These are phyloP conservation scores for Madurella mycetomatis DNA, from an alignment of 2,329 filamentous ascomycete species.

Conservation along the genomic window DNA sequence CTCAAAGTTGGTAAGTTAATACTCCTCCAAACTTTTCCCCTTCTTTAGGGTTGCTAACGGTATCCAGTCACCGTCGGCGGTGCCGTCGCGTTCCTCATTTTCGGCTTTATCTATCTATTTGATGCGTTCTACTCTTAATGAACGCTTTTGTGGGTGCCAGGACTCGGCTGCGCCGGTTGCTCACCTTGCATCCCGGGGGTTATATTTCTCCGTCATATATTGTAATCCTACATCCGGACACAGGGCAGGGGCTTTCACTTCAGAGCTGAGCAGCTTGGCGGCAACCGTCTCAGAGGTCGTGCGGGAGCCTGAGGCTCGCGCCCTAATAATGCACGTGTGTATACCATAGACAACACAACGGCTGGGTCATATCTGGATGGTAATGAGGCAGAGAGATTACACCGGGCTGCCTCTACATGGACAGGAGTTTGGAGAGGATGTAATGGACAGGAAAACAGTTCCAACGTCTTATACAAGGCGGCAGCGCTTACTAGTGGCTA, in stretches of 20 bases:
- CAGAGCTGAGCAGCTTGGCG: constrained; percentile 1
- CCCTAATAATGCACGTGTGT: background rate
- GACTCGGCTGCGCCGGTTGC: constrained; percentile 17
- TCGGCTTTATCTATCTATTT: constrained; percentile 85
- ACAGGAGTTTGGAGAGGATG: constrained; percentile 8
- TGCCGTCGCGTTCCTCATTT: constrained; percentile 82
- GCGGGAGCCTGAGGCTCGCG: background rate
- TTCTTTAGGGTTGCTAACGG: constrained; percentile 6
- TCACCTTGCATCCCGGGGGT: background rate
- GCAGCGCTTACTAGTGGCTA: too few relatives aligned
- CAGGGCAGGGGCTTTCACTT: constrained; percentile 8
- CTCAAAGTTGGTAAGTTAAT: constrained; percentile 81
- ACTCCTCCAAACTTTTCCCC: background rate
- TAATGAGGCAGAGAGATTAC: background rate
- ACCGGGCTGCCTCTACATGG: background rate
- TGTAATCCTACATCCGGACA: constrained; percentile 16
- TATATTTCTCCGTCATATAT: constrained; percentile 12
- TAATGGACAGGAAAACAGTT: background rate
- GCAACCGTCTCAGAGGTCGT: background rate
- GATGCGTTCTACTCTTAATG: constrained; percentile 63
- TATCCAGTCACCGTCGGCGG: constrained; percentile 81
- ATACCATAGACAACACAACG: background rate
- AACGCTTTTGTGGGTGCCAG: background rate
- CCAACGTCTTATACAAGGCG: constrained; percentile 3
- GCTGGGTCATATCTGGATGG: background rate